A percentile compares a stretch with the other conserved stretches of the same genome.
Conservation (phyloP, 164 flowering plant genomes). For the Vitis labrusca region DNA sequence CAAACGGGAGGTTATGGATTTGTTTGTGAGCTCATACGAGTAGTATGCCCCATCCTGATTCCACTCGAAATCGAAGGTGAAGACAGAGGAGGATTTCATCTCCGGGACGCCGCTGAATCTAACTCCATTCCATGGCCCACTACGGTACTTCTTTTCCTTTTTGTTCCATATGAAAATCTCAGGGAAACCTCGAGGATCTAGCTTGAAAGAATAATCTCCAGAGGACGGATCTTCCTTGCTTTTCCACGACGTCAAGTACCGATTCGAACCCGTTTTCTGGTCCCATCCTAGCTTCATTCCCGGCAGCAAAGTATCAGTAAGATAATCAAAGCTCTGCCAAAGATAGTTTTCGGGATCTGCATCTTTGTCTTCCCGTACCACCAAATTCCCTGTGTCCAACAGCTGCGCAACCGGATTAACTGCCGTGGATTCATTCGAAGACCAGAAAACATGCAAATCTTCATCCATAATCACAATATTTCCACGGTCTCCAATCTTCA, state of each 20-base stretch:
- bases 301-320: constrained; percentile 34
- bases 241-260: constrained; percentile 40
- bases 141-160: constrained; percentile 15
- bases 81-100: constrained; percentile 26
- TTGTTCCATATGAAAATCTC: constrained; percentile 21
- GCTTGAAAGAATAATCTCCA: constrained; percentile 33
- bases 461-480: constrained; percentile 25
- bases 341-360: constrained; percentile 8
- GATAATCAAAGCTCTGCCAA: constrained; percentile 46
- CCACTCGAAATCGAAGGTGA: constrained; percentile 23
- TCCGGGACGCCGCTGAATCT: constrained; percentile 62
- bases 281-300: constrained; percentile 46
- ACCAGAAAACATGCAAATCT: constrained; percentile 28
- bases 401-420: constrained; percentile 25
- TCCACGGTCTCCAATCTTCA: constrained; percentile 27
- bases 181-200: constrained; percentile 35
- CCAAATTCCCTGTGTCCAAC: constrained; percentile 46
- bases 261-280: constrained; percentile 8
- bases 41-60: constrained; percentile 37
- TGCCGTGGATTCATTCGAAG: constrained; percentile 20
- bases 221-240: constrained; percentile 37
- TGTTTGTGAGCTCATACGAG: constrained; percentile 16
- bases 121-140: constrained; percentile 67
- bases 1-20: constrained; percentile 32
- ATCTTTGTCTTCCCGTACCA: constrained; percentile 25